These are phyloP conservation scores for Lepidopterella palustris DNA, from an alignment of 495 filamentous ascomycete species.

Conservation along the genomic window DNA sequence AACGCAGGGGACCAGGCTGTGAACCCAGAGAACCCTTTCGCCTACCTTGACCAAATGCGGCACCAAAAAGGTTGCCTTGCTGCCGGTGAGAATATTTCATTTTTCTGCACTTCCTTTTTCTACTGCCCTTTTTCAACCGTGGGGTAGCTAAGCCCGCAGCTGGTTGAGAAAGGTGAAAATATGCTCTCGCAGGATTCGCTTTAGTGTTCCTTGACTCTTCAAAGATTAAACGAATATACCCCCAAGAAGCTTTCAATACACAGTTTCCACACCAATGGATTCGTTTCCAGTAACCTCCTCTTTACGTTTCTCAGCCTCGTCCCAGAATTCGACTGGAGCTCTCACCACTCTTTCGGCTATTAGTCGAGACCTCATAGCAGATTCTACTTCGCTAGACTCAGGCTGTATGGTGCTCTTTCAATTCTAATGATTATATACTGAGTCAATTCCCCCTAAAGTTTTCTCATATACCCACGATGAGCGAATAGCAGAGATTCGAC, in stretches of 20 bases:
- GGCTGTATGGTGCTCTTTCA: background rate
- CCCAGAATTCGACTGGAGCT: background rate
- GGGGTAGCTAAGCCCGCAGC: background rate
- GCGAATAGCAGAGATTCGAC: background rate
- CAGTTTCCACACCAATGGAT: background rate
- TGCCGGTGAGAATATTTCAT: background rate
- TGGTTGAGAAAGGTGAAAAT: background rate
- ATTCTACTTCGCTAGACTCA: background rate
- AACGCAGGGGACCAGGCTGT: background rate
- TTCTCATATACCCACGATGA: background rate
- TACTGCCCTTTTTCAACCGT: background rate
- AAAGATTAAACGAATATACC: background rate
- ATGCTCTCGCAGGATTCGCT: background rate
- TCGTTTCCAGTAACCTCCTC: background rate
- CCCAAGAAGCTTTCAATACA: background rate
- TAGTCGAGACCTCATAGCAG: background rate
- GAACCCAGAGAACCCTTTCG: background rate
- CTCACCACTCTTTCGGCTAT: background rate
- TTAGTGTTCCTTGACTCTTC: background rate
- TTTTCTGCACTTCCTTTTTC: background rate
- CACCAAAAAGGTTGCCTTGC: background rate
- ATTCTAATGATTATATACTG: background rate
- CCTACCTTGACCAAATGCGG: background rate
- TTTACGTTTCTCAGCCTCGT: background rate
- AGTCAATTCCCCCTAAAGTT: background rate